Evolutionary conservation across 2,329 filamentous ascomycete genomes (phyloP).

Genomic region (Coniochaeta sp.): DNA sequence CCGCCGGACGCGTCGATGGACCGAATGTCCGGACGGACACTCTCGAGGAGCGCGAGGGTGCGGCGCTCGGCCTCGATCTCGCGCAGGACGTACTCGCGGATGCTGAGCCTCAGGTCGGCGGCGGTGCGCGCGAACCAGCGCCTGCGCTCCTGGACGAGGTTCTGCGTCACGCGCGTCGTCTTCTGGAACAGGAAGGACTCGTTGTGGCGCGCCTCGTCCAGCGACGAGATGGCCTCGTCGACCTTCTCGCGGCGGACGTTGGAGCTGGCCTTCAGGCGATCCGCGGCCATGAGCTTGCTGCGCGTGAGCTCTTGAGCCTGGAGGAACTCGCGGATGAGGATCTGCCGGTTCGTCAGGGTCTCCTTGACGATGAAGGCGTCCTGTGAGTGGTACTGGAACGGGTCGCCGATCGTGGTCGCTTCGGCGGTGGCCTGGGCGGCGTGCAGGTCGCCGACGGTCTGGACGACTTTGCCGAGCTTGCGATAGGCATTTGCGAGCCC

Average conservation of each 20-base stretch:
- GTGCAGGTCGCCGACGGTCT: conserved; percentile 90
- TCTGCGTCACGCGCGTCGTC: conserved; percentile 80
- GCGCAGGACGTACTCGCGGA: conserved; percentile 87
- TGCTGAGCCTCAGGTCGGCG: conserved; percentile 71
- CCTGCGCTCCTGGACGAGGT: conserved; percentile 79
- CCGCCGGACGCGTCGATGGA: conserved; percentile 88
- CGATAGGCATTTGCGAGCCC: conserved; percentile 86
- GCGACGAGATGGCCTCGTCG: conserved; percentile 86
- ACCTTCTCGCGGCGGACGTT: conserved; percentile 92
- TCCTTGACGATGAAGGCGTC: conserved; percentile 98
- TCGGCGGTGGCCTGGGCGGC: conserved; percentile 95
- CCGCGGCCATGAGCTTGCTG: conserved; percentile 76
- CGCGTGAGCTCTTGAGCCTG: conserved; percentile 83
- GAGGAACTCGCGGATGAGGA: conserved; percentile 84
- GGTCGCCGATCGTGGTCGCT: conserved; percentile 88
- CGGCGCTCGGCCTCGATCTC: conserved; percentile 94
- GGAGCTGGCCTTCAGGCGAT: conserved; percentile 78
- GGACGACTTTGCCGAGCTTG: conserved; percentile 89
- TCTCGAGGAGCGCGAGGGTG: conserved; percentile 87
- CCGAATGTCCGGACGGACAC: conserved; percentile 84
- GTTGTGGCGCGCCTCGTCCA: conserved; percentile 79
- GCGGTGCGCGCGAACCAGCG: conserved; percentile 86
- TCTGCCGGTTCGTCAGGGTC: conserved; percentile 94
- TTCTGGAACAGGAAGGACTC: conserved; percentile 79
- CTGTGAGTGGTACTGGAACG: conserved; percentile 87